Evolutionary conservation across 495 filamentous ascomycete genomes (phyloP), one percentile per base, ranked within the genome.

Genomic region (Aspergillus hancockii): DNA sequence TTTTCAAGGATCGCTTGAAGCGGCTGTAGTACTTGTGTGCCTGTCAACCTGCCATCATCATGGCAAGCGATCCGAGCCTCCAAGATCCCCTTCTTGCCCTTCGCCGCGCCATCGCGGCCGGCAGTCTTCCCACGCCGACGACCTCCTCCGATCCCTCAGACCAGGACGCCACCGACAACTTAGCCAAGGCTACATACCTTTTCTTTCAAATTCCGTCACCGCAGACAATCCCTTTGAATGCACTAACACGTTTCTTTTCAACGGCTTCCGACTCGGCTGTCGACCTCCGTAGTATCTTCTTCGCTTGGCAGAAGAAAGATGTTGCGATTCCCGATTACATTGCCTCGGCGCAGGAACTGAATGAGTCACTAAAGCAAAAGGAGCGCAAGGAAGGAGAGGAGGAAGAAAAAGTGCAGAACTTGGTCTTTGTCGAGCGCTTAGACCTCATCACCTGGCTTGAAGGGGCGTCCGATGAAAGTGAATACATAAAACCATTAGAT

Each of bases 391-490:
- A 81, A 4, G 84, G 80, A 18, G 79, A 75, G 25, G 67, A 67
- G 19, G 70, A 71, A 31, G 71, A 71, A 45, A 71, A 71, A 49
- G 90, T 97, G 19, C 89, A 90, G 68, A 93, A 90, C 68, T 79
- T 98, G 52, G 83, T 90, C 52, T 98, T 96, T 73, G 87, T 94
- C 56, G 92, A 96, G 78, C 86, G 89, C 47, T 76, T 97, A 41
- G 93, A 97, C 66, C 80, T 98, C 40, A 89, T 95, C 59, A 90
- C 90, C 6, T 98, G 91, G 90, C 78, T 99, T 18, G 91, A 95
- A 67, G 91, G 92, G 22, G 88, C 89, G 14, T 87, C 88, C 34
- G 91, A 97, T 65, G 91, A 93, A 49, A 90, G 85, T 68, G 95
- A 97, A 69, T 91, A 90, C 68, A 97, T 99, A 76, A 92, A 89